Evolutionary conservation across 2,329 filamentous ascomycete species (phyloP).

Genomic region (Cladosporium cucumerinum): DNA sequence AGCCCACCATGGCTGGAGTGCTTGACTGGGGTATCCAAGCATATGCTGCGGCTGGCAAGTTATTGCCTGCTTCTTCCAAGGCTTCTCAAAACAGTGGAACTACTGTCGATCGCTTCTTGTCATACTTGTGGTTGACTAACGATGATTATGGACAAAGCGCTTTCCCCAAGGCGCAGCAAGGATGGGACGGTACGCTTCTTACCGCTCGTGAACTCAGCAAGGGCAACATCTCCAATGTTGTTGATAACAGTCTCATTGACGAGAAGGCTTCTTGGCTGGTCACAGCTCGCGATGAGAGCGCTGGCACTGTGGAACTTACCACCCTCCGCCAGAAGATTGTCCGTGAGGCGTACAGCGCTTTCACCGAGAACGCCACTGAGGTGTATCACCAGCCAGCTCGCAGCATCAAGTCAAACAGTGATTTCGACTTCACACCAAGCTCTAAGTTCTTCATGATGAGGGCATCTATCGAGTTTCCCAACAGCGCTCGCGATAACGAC

Average conservation of each 20-base stretch:
- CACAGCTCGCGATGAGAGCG: conserved; percentile 30
- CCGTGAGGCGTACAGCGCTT: conserved; percentile 36
- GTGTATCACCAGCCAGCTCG: conserved; percentile 20
- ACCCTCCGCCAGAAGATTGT: conserved; percentile 42
- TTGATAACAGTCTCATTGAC: conserved; percentile 40
- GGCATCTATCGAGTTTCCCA: conserved; percentile 38
- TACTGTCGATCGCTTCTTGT: conserved; percentile 41
- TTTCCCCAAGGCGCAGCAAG: conserved; percentile 43
- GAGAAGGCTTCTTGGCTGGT: conserved; percentile 43
- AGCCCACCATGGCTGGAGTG: conserved; percentile 42
- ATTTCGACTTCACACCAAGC: conserved; percentile 24
- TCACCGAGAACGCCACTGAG: conserved; percentile 30
- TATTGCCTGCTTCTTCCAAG: conserved; percentile 38
- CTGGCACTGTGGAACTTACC: conserved; percentile 34
- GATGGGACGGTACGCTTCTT: conserved; percentile 45
- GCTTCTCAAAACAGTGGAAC: conserved; percentile 39
- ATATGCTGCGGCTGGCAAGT: conserved; percentile 45
- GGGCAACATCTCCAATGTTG: conserved; percentile 40
- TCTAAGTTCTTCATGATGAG: conserved; percentile 43
- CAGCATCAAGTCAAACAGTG: conserved; percentile 17
- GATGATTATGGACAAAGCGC: conserved; percentile 40
- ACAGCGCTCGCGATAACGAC: conserved; percentile 30
- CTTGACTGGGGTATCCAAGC: conserved; percentile 43
- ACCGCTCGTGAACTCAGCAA: conserved; percentile 44
- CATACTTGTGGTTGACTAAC: conserved; percentile 45